A percentile compares a stretch with the other conserved stretches of the same genome.
Conservation (phyloP, 108 stramenopile genomes). For the Cyclotella choctawhatcheeana region DNA sequence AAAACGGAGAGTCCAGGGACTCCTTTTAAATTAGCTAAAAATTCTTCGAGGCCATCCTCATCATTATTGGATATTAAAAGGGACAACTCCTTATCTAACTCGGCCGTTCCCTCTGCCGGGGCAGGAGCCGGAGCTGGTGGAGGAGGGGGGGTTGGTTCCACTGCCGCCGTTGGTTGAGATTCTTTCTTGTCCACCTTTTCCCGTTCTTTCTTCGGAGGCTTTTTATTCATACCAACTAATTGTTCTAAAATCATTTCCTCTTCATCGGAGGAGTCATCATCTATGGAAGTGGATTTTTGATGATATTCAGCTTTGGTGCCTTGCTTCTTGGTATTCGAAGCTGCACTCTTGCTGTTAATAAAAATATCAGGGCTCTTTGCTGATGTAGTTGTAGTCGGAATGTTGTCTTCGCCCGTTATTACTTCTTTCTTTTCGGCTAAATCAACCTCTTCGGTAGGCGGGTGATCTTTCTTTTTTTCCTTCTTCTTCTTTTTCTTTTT, state of each 20-base stretch:
- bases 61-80: conserved; percentile 63
- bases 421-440: conserved; percentile 4
- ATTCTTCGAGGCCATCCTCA: conserved; percentile 72
- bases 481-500: conserved; percentile 87
- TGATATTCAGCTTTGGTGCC: conserved; percentile 10
- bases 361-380: conserved; percentile 1
- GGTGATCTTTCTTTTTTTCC: conserved; percentile 53
- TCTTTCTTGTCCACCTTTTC: conserved; percentile 32
- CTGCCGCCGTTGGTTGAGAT: conserved; percentile 8
- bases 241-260: conserved; percentile 56
- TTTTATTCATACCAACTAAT: conserved; percentile 43
- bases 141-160: conserved; percentile 13
- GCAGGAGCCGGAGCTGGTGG: conserved; percentile 4
- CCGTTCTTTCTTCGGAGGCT: conserved; percentile 43
- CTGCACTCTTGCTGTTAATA: conserved; percentile 14
- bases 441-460: conserved; percentile 1
- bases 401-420: no score
- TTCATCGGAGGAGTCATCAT: conserved; percentile 54
- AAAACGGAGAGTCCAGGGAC: conserved; percentile 84
- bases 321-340: conserved; percentile 38
- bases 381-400: not conserved
- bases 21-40: conserved; percentile 78
- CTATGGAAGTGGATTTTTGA: conserved; percentile 26
- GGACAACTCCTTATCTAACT: conserved; percentile 51
- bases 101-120: conserved; percentile 8